Evolutionary conservation across 352 stramenopile species (phyloP), one percentile per base, ranked within the genome.

Genomic region (Phytopythium montanum): DNA sequence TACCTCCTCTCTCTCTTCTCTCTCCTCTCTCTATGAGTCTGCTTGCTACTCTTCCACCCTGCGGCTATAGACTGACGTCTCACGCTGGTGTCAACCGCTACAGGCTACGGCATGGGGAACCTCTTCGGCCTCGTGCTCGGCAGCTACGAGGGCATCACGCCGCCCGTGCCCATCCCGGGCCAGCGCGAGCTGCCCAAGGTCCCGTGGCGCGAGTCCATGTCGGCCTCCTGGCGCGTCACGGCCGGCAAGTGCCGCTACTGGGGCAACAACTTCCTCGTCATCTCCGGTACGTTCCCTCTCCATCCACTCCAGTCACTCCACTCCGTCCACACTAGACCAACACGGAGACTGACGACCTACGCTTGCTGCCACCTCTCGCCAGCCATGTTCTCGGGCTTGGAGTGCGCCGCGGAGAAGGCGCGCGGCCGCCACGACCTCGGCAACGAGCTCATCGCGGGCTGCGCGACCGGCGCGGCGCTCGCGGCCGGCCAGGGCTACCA

Each of bases 371-470:
- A 5, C 62, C 7, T 28, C 14, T 59, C n/a, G n/a, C 5, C n/a
- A 89, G 92, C 91, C 33, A 95, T 99, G 65, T 98, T 98, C 65
- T 96, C 92, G 25, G 94, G 93, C 31, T 76, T 96, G 8, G 96
- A 99, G 72, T 99, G 96, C 59, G 73, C 88, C 18, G 79, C 96
- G 2, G 95, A 98, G 73, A 98, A 98, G 69, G 89, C 87, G 61
- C 78, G 96, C 29, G 96, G 90, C 49, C 92, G 95, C 23, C 92
- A 98, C 66, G 96, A 99, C 69, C 90, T 98, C 45, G 96, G 90
- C 66, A 99, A 98, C 75, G 84, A 92, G 23, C 81, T 98, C 26
- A 70, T 96, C 33, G 95, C 90, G 34, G 96, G 96, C 50, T 99
- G 96, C 68, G 88, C 97, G n/a, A 98, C 96, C 5, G 96, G 96